Base-by-base conservation (phyloP, 306 rosid species). In the Crotalaria pallida region DNA sequence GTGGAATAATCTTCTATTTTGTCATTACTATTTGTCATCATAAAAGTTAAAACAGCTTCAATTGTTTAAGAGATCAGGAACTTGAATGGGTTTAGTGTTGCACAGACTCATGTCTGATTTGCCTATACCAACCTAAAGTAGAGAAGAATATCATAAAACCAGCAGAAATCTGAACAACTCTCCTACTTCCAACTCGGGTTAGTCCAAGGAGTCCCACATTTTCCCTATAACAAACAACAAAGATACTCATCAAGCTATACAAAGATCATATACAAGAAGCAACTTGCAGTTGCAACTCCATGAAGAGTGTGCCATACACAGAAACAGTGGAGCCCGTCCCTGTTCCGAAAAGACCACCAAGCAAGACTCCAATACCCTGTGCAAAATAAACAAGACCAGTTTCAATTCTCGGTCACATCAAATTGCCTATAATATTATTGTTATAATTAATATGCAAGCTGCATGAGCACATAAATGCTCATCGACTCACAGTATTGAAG, bases 91-190 rank as follows among this genome's bases (percentile, higher is more conserved):
- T 24, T 27, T 18, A 47, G 31, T n/a, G 23, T 33, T 50, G 26
- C 61, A 15, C 23, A 67, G 57, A 79, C 18, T 26, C 9, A 40
- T 44, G 49, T 62, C 23, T 45, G 31, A 53, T 77, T 72, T 4
- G 72, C 52, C 55, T 36, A 34, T 27, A 62, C 88, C 26, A 49
- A 94, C 98, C 98, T 68, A 94, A 79, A 58, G 73, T 87, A 22
- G 98, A 84, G 86, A 94, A 94, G 87, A 94, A 94, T 79, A 94
- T 94, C 98, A 94, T 94, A 79, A 90, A 94, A 41, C 91, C 97
- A 44, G 98, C 96, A 18, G 97, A 90, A 78, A 94, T 88, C 76
- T 94, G 96, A 66, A 94, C 97, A 57, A 90, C 97, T 81, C 98
- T 69, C 38, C 98, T 97, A 49, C 98, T 94, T 81, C 98, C 98